phyloP scores from a whole-genome alignment of 2,329 filamentous ascomycete genomes.

The Aquanectria penicillioides region DNA sequence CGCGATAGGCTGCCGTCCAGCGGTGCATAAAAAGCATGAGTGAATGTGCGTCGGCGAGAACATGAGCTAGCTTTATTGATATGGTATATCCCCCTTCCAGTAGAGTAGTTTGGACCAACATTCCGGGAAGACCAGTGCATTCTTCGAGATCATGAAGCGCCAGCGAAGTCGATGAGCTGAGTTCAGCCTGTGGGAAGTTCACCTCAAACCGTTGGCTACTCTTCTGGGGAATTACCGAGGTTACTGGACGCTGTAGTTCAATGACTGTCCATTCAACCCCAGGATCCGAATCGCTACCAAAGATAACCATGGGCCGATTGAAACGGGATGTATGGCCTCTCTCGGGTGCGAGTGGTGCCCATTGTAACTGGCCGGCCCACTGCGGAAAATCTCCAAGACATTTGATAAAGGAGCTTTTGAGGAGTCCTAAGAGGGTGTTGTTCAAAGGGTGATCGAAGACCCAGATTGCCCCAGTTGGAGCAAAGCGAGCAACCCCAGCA shows the following conservation, averaged over 20 bases:
- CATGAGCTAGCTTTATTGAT: background rate
- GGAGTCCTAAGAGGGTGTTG: background rate
- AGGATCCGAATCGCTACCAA: background rate
- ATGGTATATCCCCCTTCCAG: background rate
- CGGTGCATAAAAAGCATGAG: background rate
- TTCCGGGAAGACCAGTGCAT: background rate
- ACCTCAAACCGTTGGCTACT: background rate
- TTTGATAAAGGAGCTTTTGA: background rate
- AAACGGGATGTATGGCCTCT: background rate
- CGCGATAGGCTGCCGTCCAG: background rate
- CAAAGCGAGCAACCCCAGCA: background rate
- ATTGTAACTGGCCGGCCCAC: background rate
- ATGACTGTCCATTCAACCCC: background rate
- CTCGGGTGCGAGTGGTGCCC: background rate
- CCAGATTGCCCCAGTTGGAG: background rate
- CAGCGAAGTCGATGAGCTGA: background rate
- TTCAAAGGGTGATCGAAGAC: background rate
- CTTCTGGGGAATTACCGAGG: background rate
- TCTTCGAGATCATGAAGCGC: background rate
- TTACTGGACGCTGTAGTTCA: background rate
- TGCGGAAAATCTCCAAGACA: background rate
- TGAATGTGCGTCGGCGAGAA: background rate
- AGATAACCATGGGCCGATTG: slow-evolving; percentile 1
- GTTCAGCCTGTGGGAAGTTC: background rate
- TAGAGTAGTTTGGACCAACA: background rate